These are phyloP conservation scores for Spongiforma sp. DNA, from an alignment of 1,284 basidiomycete genomes.

Conservation along the genomic window DNA sequence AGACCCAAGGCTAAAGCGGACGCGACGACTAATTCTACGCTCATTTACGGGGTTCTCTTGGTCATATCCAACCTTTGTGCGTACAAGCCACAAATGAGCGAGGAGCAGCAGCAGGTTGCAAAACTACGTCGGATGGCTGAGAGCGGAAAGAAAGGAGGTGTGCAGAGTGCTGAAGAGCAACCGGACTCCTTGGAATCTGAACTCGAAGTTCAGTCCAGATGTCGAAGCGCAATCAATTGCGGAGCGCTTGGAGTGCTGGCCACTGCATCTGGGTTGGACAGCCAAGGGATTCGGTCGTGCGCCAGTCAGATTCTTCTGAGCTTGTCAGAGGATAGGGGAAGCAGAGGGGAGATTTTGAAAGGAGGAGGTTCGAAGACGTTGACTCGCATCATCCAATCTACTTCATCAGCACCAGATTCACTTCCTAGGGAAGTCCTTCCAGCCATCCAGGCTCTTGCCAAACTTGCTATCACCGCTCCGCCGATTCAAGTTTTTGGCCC, in stretches of 20 bases:
- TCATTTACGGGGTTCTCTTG: conserved; percentile 78
- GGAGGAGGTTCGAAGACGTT: conserved; percentile 80
- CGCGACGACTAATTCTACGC: conserved; percentile 46
- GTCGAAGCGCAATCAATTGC: conserved; percentile 58
- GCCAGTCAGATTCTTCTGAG: conserved; percentile 68
- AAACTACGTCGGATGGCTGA: conserved; percentile 79
- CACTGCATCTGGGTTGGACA: conserved; percentile 60
- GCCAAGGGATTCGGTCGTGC: conserved; percentile 54
- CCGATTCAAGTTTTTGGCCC: conserved; percentile 92
- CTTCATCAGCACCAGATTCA: conserved; percentile 34
- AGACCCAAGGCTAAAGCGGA: conserved; percentile 45
- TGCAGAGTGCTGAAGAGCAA: conserved; percentile 23
- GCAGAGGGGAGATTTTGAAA: conserved; percentile 82
- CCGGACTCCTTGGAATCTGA: conserved; percentile 60
- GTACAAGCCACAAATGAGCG: conserved; percentile 71
- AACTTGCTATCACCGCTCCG: conserved; percentile 90
- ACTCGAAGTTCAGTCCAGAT: conserved; percentile 63
- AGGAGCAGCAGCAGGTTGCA: conserved; percentile 82
- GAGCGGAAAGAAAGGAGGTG: conserved; percentile 38
- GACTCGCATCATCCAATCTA: conserved; percentile 61
- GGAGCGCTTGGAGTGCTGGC: conserved; percentile 71
- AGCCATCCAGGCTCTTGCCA: conserved; percentile 89
- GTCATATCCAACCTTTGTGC: conserved; percentile 77
- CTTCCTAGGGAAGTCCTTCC: conserved; percentile 45
- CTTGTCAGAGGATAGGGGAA: conserved; percentile 77